Evolutionary conservation across 164 flowering plant species (phyloP).

Genomic region (Vitis amurensis): DNA sequence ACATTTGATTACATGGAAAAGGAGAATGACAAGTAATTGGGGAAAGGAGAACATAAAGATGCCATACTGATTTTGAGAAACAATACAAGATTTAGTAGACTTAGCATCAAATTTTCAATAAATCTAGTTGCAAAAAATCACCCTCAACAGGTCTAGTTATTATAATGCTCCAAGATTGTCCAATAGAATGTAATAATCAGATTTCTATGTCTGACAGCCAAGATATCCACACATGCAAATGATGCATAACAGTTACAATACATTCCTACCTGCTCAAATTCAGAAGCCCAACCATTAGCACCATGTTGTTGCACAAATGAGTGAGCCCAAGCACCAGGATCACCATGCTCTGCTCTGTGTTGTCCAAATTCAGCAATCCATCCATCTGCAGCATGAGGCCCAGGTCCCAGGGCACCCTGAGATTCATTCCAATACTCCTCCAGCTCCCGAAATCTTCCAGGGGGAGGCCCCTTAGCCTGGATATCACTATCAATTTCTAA

Average conservation of each 20-base stretch:
- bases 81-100: neutral
- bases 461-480: constrained; percentile 53
- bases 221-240: neutral
- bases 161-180: neutral
- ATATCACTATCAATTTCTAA: constrained; percentile 76
- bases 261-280: constrained; percentile 78
- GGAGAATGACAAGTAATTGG: neutral
- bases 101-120: neutral
- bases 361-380: constrained; percentile 76
- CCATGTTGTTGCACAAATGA: constrained; percentile 88
- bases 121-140: neutral
- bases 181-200: neutral
- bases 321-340: constrained; percentile 73
- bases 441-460: constrained; percentile 71
- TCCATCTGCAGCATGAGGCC: constrained; percentile 53
- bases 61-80: neutral
- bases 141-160: neutral
- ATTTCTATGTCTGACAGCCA: neutral
- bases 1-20: neutral
- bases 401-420: constrained; percentile 45
- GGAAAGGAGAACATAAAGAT: neutral
- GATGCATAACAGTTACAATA: neutral
- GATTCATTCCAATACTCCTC: constrained; percentile 95
- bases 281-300: constrained; percentile 87
- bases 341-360: constrained; percentile 36